phyloP scores from a whole-genome alignment of 345 rosid genomes.

The Angophora floribunda region DNA sequence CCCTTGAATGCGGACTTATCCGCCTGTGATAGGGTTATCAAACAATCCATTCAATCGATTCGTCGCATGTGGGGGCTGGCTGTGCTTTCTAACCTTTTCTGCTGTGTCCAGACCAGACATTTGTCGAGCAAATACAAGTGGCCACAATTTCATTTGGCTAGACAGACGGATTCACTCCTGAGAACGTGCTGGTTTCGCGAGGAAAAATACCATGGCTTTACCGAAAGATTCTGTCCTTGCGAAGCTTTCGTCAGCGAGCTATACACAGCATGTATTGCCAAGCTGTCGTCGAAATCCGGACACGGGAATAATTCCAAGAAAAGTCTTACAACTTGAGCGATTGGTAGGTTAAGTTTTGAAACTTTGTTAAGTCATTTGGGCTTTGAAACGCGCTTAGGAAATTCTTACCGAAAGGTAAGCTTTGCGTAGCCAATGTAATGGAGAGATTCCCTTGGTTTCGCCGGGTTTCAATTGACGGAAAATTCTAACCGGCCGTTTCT shows the following conservation, averaged over 20 bases:
- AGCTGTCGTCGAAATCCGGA: background rate
- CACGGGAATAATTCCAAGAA: background rate
- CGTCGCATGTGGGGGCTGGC: background rate
- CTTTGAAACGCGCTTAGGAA: accelerated
- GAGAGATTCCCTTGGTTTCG: background rate
- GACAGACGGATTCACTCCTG: background rate
- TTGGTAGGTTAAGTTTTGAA: background rate
- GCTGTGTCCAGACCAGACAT: background rate
- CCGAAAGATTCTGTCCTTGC: background rate
- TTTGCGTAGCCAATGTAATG: background rate
- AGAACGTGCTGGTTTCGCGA: background rate
- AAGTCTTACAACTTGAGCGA: background rate
- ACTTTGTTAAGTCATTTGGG: background rate
- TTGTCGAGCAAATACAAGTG: background rate
- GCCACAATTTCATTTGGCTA: background rate
- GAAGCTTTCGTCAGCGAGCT: background rate
- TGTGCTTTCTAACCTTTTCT: background rate
- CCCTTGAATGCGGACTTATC: background rate
- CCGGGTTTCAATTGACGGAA: background rate
- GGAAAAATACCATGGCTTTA: background rate
- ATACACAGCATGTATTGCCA: background rate
- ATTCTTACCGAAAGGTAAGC: background rate
- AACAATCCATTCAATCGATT: background rate
- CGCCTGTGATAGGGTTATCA: background rate
- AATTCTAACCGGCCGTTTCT: background rate